Evolutionary conservation across 306 rosid genomes (phyloP), one percentile per base, ranked within the genome.

Genomic region (Prunus salicina): DNA sequence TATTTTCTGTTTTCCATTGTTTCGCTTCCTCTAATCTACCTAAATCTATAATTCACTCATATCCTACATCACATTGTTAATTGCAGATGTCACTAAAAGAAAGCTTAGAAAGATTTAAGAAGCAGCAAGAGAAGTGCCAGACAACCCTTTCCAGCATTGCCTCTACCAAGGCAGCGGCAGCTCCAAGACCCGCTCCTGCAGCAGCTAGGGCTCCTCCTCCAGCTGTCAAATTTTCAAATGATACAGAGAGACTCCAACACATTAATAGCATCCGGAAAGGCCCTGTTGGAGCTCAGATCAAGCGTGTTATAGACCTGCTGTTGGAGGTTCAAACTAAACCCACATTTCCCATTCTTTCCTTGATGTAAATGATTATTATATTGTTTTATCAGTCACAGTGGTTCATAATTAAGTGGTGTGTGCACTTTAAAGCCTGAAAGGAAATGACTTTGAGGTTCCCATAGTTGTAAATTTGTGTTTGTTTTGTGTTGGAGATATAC

Each of bases 251-350:
- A 73, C 97, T 95, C 73, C 99, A 95, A 71, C 96, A 92, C 30
- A 92, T 92, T 11, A 88, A 90, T 61, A 89, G 82, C 80, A 92
- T 95, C 2, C 87, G 97, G 51, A 95, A 89, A 61, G 80, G 88
- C 49, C 93, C 97, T 0, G 97, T 91, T 1, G 97, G 99, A 80
- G 93, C 97, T 74, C 99, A 95, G 84, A 92, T 95, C 84, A 95
- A 89, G 87, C 92, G 96, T 56, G 97, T 95, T 45, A 95, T 95
- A 19, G 85, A 83, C 88, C 88, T 90, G 60, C 89, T 95, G 56
- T 77, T 82, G 2, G 96, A 95, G 96, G 99, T 92, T 80, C 56
- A 22, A 62, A 60, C 30, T 13, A 53, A 53, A 73, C 46, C 56
- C 10, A 30, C 28, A 57, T 63, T 18, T 53, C 25, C 45, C 20